phyloP scores from a whole-genome alignment of 306 rosid species.

The Medicago ruthenica region DNA sequence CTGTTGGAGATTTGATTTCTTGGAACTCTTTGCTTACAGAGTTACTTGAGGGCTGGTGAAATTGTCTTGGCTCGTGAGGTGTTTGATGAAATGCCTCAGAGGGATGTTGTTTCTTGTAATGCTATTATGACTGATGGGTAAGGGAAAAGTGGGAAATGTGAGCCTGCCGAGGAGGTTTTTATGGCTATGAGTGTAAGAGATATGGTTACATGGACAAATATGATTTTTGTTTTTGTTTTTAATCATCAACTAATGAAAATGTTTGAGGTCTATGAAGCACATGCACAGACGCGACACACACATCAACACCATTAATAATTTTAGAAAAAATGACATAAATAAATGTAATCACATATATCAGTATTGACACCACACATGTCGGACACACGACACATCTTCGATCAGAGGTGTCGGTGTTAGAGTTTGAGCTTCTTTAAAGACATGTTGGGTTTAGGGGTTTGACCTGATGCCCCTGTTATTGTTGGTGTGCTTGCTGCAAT shows the following conservation, averaged over 20 bases:
- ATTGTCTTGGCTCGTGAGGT: constrained; percentile 46
- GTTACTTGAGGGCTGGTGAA: constrained; percentile 31
- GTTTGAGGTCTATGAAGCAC: too few relatives aligned
- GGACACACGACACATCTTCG: too few relatives aligned
- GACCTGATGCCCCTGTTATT: constrained; percentile 58
- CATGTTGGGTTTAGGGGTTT: constrained; percentile 52
- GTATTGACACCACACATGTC: too few relatives aligned
- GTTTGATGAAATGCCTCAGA: constrained; percentile 50
- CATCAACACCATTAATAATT: too few relatives aligned
- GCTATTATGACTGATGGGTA: constrained; percentile 69
- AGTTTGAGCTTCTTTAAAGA: constrained; percentile 57
- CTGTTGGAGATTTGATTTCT: constrained; percentile 51
- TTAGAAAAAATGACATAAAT: too few relatives aligned
- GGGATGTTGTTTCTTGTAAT: constrained; percentile 54
- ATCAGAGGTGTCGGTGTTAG: too few relatives aligned
- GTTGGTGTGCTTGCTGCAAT: constrained; percentile 64
- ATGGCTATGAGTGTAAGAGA: constrained; percentile 46
- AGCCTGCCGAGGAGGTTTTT: constrained; percentile 56
- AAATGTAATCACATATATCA: too few relatives aligned
- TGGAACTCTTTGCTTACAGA: constrained; percentile 43
- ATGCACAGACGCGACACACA: too few relatives aligned
- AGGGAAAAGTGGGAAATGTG: constrained; percentile 53
- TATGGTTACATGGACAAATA: constrained; percentile 58
- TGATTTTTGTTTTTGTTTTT: constrained; percentile 54
- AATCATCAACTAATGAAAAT: constrained; percentile 37